Conservation (phyloP, 2,329 filamentous ascomycete genomes). For the Talaromyces sp. region DNA sequence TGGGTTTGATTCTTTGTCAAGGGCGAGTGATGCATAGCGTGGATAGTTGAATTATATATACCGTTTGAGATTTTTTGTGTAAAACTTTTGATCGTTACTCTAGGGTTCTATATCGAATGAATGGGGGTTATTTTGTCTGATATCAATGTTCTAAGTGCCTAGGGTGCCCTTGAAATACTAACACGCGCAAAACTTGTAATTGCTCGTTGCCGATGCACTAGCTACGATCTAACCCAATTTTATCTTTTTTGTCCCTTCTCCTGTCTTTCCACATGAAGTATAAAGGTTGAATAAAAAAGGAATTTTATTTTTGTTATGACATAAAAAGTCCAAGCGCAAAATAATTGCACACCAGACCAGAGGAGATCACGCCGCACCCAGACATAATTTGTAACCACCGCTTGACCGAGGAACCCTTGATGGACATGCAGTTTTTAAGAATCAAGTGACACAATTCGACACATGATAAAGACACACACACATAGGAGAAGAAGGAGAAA, state of each 20-base stretch:
- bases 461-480: constrained; percentile 10
- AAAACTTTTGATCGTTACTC: not conserved
- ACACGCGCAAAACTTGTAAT: no score
- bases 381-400: constrained; percentile 4
- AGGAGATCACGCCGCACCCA: constrained; percentile 10
- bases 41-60: not conserved
- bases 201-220: not conserved
- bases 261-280: not conserved
- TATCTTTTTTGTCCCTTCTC: not conserved
- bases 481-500: not conserved
- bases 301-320: constrained; percentile 9
- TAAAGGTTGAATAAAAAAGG: not conserved
- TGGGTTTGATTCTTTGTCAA: constrained; percentile 8
- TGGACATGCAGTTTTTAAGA: not conserved
- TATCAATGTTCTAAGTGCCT: no score
- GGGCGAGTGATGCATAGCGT: not conserved
- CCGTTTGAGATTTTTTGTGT: not conserved
- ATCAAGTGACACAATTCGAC: constrained; percentile 8
- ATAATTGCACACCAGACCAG: constrained; percentile 5
- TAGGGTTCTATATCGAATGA: not conserved
- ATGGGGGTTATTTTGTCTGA: no score
- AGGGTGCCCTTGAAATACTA: no score
- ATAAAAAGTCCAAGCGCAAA: constrained; percentile 7
- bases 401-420: not conserved
- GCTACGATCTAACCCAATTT: not conserved